These are phyloP conservation scores for Verbascum thapsus DNA, from an alignment of 257 asterid genomes.

Conservation along the genomic window DNA sequence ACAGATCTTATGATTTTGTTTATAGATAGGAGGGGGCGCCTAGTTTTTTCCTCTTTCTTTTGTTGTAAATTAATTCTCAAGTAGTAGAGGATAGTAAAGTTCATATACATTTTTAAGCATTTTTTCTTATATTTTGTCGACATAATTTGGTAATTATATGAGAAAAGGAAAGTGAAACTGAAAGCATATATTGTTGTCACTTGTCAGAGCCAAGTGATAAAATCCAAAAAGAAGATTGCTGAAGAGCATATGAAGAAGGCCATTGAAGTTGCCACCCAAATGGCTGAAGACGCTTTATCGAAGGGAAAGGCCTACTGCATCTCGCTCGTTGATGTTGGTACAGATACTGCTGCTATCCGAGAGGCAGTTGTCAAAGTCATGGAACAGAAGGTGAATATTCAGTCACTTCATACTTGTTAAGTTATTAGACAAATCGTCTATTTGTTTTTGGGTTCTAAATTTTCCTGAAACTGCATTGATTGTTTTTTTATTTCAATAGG, in stretches of 20 bases:
- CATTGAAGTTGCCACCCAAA: slow-evolving; percentile 55
- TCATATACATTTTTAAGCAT: background rate
- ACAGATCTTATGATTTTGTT: slow-evolving; percentile 10
- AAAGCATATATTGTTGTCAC: slow-evolving; percentile 23
- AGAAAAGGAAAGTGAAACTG: slow-evolving; percentile 7
- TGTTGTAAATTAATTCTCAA: too few species aligned
- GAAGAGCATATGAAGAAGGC: slow-evolving; percentile 85
- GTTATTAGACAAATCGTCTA: slow-evolving; percentile 1
- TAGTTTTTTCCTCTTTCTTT: too few species aligned
- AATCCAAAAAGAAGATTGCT: slow-evolving; percentile 82
- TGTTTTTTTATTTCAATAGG: slow-evolving; percentile 44
- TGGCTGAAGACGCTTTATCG: slow-evolving; percentile 72
- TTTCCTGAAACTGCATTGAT: slow-evolving; percentile 12
- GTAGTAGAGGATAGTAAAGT: too few species aligned
- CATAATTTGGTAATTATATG: slow-evolving; percentile 15
- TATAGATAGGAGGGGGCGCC: background rate
- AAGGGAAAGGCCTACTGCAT: slow-evolving; percentile 82
- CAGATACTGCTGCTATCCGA: slow-evolving; percentile 89
- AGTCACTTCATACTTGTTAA: slow-evolving; percentile 15
- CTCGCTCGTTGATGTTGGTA: slow-evolving; percentile 72
- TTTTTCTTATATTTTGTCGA: slow-evolving; percentile 2
- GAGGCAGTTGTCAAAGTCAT: slow-evolving; percentile 96
- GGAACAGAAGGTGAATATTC: slow-evolving; percentile 78
- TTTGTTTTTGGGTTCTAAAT: slow-evolving; percentile 2
- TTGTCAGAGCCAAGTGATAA: slow-evolving; percentile 80